These are phyloP conservation scores for Trichoderma oligosporum DNA, from an alignment of 2,329 filamentous ascomycete genomes.

Conservation along the genomic window DNA sequence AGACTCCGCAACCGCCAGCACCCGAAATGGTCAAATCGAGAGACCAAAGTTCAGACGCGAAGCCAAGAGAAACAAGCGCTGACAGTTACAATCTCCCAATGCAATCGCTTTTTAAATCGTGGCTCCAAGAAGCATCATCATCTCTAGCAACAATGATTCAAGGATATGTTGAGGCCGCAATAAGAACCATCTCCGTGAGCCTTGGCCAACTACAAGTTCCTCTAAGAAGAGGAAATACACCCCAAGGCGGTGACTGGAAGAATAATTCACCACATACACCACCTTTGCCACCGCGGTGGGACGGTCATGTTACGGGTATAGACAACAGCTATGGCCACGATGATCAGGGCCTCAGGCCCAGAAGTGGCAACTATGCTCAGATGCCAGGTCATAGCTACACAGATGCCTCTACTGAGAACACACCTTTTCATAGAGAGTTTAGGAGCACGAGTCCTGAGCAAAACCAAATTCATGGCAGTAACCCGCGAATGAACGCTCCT, in stretches of 20 bases:
- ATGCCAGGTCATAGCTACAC: neutral
- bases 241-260: neutral
- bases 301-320: neutral
- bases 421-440: neutral
- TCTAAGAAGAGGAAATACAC: neutral
- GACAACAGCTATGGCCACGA: neutral
- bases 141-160: neutral
- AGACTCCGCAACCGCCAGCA: neutral
- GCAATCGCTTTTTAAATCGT: neutral
- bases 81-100: neutral
- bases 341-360: neutral
- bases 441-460: neutral
- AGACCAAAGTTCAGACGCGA: neutral
- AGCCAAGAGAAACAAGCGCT: neutral
- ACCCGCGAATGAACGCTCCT: neutral
- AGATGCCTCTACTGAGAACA: neutral
- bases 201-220: neutral
- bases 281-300: neutral
- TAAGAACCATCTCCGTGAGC: neutral
- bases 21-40: neutral
- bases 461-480: neutral
- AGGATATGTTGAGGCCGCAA: neutral
- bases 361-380: neutral
- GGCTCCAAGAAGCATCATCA: neutral
- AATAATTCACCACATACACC: slow-evolving; percentile 1